These are phyloP conservation scores for Phaeotremella skinneri DNA, from an alignment of 768 basidiomycete genomes.

Conservation along the genomic window DNA sequence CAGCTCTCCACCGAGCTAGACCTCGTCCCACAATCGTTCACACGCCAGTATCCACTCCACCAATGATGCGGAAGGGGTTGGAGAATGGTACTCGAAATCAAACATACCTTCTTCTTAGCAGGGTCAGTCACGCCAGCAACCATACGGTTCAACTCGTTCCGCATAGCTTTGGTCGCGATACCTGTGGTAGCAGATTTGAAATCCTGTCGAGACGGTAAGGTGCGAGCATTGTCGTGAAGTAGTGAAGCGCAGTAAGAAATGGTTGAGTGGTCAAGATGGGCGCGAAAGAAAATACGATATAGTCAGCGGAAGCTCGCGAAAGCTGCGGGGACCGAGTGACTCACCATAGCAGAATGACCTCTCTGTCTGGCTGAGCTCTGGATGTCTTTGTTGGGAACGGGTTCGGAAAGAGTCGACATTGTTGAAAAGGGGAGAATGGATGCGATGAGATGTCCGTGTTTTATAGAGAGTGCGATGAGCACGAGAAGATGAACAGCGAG, in stretches of 20 bases:
- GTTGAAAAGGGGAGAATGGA: slow-evolving; percentile 9
- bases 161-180: slow-evolving; percentile 91
- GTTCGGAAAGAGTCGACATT: slow-evolving; percentile 37
- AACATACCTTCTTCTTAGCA: slow-evolving; percentile 71
- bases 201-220: slow-evolving; percentile 51
- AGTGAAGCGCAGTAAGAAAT: background rate
- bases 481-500: background rate
- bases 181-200: slow-evolving; percentile 98
- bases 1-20: too few species aligned
- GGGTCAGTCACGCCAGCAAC: slow-evolving; percentile 79
- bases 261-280: too few species aligned
- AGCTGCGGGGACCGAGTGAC: too few species aligned
- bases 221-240: background rate
- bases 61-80: slow-evolving; percentile 3
- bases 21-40: too few species aligned
- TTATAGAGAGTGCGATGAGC: background rate
- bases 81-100: background rate
- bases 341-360: slow-evolving; percentile 43
- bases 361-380: slow-evolving; percentile 36
- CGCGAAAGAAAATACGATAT: background rate
- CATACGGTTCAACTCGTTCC: slow-evolving; percentile 93
- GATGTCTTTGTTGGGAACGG: slow-evolving; percentile 22
- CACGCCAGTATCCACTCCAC: too few species aligned
- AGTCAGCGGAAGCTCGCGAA: slow-evolving; percentile 1
- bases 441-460: background rate